Conservation (phyloP, 2,329 filamentous ascomycete species). For the Xylaria polymorpha region DNA sequence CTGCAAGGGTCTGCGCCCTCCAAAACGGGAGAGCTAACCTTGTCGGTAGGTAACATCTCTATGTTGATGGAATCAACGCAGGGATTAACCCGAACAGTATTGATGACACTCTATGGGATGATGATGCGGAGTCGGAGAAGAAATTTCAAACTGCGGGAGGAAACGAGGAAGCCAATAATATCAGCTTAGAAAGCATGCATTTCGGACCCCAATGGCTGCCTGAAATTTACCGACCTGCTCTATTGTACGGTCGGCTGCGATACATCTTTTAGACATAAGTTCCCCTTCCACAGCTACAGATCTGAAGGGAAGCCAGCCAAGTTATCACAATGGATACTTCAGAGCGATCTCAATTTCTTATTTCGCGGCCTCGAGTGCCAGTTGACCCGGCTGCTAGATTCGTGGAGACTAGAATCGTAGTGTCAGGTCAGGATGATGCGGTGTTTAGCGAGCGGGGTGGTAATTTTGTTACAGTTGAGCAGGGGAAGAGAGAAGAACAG, state of each 20-base stretch:
- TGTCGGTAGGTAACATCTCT: neutral
- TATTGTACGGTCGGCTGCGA: no score
- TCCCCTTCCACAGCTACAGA: no score
- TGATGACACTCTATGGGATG: neutral
- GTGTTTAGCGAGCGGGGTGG: slow-evolving; percentile 25
- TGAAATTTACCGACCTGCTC: neutral
- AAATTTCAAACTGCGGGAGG: neutral
- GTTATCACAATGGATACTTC: neutral
- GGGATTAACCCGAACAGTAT: neutral
- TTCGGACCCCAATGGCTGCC: slow-evolving; percentile 4
- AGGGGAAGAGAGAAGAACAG: slow-evolving; percentile 23
- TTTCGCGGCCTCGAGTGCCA: slow-evolving; percentile 16
- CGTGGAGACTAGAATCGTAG: slow-evolving; percentile 17
- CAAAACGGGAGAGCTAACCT: neutral
- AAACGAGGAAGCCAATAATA: no score
- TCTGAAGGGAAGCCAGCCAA: no score
- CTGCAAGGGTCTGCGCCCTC: neutral
- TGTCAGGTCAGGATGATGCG: neutral
- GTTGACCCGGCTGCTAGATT: slow-evolving; percentile 22
- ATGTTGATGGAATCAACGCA: no score
- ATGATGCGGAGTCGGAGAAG: neutral
- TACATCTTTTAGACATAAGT: no score
- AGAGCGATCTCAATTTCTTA: slow-evolving; percentile 24
- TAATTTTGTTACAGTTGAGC: slow-evolving; percentile 19
- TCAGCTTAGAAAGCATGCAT: neutral